Percentiles rank a stretch among this genome's conserved stretches.
Evolutionary conservation across 1,284 basidiomycete genomes (phyloP).

Genomic region (Singerocomus rubriflavus): DNA sequence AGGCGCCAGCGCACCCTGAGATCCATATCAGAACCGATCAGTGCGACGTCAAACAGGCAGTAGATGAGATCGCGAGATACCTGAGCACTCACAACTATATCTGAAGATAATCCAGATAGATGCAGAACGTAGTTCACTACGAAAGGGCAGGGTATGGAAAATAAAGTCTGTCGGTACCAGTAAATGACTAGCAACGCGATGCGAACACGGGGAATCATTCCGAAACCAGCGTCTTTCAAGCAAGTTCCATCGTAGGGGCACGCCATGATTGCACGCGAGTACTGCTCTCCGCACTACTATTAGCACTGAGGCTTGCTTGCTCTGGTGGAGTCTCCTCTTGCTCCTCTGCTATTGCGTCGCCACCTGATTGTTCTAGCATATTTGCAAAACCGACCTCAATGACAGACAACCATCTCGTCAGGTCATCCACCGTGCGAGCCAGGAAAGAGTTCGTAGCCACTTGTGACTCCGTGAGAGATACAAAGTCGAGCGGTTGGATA

Average conservation of each 20-base stretch:
- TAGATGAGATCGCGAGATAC: constrained; percentile 82
- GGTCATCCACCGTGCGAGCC: constrained; percentile 73
- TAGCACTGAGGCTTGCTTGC: constrained; percentile 13
- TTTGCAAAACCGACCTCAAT: constrained; percentile 70
- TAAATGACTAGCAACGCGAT: constrained; percentile 22
- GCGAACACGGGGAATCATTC: constrained; percentile 2
- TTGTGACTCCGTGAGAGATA: constrained; percentile 51
- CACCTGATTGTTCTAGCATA: constrained; percentile 53
- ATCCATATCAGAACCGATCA: constrained; percentile 92
- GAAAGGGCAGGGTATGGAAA: constrained; percentile 13
- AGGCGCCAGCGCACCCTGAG: constrained; percentile 83
- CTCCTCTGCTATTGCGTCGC: constrained; percentile 57
- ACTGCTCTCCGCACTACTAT: constrained; percentile 14
- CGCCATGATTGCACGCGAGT: constrained; percentile 12
- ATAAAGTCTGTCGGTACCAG: constrained; percentile 14
- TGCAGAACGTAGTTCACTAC: constrained; percentile 10
- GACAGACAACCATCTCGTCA: constrained; percentile 77
- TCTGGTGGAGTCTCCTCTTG: constrained; percentile 41
- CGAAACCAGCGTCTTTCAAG: constrained; percentile 10
- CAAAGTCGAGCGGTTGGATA: constrained; percentile 68
- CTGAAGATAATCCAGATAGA: constrained; percentile 28
- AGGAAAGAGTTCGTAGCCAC: constrained; percentile 73
- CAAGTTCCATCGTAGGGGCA: constrained; percentile 16
- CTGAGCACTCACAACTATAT: constrained; percentile 64
- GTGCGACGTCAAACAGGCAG: constrained; percentile 76